Evolutionary conservation across 1,284 basidiomycete species (phyloP), one percentile per base, ranked within the genome.

Genomic region (Cryptococcus sp.): DNA sequence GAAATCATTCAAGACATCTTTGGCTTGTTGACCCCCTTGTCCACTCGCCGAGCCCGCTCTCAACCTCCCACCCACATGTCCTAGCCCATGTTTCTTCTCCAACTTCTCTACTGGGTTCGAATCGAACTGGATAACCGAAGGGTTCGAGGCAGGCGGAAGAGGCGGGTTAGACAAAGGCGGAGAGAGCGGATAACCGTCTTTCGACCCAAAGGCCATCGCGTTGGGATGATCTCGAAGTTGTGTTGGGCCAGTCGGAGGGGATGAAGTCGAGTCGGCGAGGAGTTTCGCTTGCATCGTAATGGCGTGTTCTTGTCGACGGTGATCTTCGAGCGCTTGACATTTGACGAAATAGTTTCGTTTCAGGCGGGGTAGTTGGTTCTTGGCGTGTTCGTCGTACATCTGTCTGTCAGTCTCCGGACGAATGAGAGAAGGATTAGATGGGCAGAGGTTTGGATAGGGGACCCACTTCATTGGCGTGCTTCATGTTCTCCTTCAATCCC

Each of bases 401-500:
- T 71, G 60, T 14, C 34, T 22, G 16, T 24, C 22, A 21, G n/a
- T 46, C 14, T 43, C 26, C 23, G n/a, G 28, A 33, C 16, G 5
- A 19, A 4, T 24, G 14, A 24, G 11, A 11, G 4, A 16, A n/a
- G n/a, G n/a, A n/a, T n/a, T n/a, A n/a, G n/a, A n/a, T n/a, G n/a
- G n/a, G n/a, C n/a, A n/a, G n/a, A n/a, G n/a, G n/a, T n/a, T n/a
- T n/a, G 24, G 22, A 2, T 4, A 33, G 23, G 31, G 18, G 14
- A 44, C 65, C 51, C 42, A 68, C 65, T 33, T 67, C 66, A 14
- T 77, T 77, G 0, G 88, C 87, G 7, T 81, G 80, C 69, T 88
- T 91, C 54, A 91, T 72, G 63, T 91, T 88, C 57, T 92, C 88
- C 60, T 85, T 86, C 65, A 94, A 86, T n/a, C 87, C 82, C 66